Evolutionary conservation across 306 rosid species (phyloP).

Genomic region (Quercus variabilis): DNA sequence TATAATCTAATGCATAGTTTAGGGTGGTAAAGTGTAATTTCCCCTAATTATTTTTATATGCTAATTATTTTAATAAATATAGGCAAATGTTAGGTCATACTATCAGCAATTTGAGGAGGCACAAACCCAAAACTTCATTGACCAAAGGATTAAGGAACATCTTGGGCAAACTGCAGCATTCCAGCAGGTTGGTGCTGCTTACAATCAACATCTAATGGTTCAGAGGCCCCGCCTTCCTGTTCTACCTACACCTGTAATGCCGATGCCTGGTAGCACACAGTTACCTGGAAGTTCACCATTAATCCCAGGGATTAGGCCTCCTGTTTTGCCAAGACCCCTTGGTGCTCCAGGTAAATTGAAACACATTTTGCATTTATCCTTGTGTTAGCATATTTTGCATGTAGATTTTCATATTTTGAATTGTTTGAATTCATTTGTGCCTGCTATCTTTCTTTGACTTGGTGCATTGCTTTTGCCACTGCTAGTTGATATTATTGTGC

Average conservation of each 20-base stretch:
- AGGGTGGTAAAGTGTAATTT: neutral
- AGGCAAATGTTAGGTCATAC: too few species aligned
- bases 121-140: constrained; percentile 53
- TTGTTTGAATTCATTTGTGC: neutral
- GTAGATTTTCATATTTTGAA: neutral
- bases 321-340: constrained; percentile 83
- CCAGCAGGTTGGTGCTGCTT: constrained; percentile 90
- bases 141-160: constrained; percentile 95
- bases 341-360: constrained; percentile 65
- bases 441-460: neutral
- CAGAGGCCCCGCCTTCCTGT: constrained; percentile 76
- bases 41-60: too few species aligned
- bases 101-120: too few species aligned
- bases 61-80: too few species aligned
- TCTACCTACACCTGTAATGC: constrained; percentile 65
- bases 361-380: neutral
- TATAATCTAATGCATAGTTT: too few species aligned
- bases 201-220: constrained; percentile 65
- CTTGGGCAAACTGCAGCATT: constrained; percentile 91
- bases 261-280: constrained; percentile 52
- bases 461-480: neutral
- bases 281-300: constrained; percentile 52
- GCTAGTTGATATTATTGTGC: neutral
- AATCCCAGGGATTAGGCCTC: constrained; percentile 77
- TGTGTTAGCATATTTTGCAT: neutral